phyloP scores from a whole-genome alignment of 495 filamentous ascomycete genomes.

The Delitschia confertaspora region DNA sequence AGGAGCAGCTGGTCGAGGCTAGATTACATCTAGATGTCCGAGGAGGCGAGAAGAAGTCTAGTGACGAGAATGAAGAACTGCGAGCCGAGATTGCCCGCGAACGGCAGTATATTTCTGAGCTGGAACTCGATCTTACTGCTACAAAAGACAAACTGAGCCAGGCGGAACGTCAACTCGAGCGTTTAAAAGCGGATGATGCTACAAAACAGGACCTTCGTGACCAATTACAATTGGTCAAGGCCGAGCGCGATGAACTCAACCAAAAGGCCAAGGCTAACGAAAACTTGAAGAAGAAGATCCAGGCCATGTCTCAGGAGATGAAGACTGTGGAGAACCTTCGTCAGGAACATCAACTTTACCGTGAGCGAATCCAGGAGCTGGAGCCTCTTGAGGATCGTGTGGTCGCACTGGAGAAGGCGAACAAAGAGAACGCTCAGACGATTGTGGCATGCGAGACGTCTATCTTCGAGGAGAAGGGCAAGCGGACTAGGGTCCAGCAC shows the following conservation, averaged over 20 bases:
- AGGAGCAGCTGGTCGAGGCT: slow-evolving; percentile 35
- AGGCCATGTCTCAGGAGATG: slow-evolving; percentile 48
- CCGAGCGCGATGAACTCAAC: slow-evolving; percentile 62
- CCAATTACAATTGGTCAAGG: slow-evolving; percentile 56
- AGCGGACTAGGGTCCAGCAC: slow-evolving; percentile 49
- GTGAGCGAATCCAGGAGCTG: slow-evolving; percentile 49
- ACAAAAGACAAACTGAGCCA: slow-evolving; percentile 42
- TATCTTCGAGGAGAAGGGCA: slow-evolving; percentile 48
- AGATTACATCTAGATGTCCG: slow-evolving; percentile 28
- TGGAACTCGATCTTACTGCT: slow-evolving; percentile 32
- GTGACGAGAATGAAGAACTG: slow-evolving; percentile 29
- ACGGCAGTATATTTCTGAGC: slow-evolving; percentile 34
- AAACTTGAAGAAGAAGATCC: slow-evolving; percentile 62
- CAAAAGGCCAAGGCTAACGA: slow-evolving; percentile 72
- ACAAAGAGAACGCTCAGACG: slow-evolving; percentile 51
- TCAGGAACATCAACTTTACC: slow-evolving; percentile 44
- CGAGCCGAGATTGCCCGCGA: slow-evolving; percentile 28
- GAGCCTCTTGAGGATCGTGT: slow-evolving; percentile 35
- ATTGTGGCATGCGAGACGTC: slow-evolving; percentile 54
- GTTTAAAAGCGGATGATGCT: slow-evolving; percentile 37
- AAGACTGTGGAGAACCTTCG: slow-evolving; percentile 26
- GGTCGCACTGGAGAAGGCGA: slow-evolving; percentile 44
- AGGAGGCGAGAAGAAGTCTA: slow-evolving; percentile 16
- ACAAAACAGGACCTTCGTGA: slow-evolving; percentile 36
- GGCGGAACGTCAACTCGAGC: slow-evolving; percentile 56